Evolutionary conservation across 148 eudicot genomes (phyloP).

Genomic region (Gaultheria prostrata): DNA sequence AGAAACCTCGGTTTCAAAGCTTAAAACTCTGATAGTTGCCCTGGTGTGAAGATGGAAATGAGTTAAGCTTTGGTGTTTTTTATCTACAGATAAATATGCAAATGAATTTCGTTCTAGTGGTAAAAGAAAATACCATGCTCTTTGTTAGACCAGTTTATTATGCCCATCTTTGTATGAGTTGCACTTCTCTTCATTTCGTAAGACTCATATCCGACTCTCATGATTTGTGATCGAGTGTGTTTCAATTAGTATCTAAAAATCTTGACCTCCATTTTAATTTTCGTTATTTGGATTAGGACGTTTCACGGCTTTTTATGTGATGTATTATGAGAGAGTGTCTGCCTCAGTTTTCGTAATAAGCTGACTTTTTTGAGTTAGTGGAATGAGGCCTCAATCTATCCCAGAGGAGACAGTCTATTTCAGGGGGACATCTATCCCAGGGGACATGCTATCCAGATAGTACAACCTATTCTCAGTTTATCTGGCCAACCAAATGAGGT

Average conservation of each 20-base stretch:
- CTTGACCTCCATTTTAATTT: too few relatives aligned
- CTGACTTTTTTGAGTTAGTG: too few relatives aligned
- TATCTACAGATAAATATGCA: neutral
- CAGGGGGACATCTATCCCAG: neutral
- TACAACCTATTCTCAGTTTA: neutral
- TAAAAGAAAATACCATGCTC: too few relatives aligned
- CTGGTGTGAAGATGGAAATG: slow-evolving; percentile 17
- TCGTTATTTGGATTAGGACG: too few relatives aligned
- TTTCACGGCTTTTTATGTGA: too few relatives aligned
- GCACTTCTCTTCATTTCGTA: too few relatives aligned
- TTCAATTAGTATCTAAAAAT: too few relatives aligned
- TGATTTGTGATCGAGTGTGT: too few relatives aligned
- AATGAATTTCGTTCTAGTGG: neutral
- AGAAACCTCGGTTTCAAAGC: slow-evolving; percentile 28
- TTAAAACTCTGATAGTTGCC: slow-evolving; percentile 21
- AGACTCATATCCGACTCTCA: too few relatives aligned
- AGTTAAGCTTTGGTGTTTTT: slow-evolving; percentile 24
- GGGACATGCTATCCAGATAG: neutral
- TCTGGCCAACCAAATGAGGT: neutral
- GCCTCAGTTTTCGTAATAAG: too few relatives aligned
- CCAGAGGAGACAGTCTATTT: neutral
- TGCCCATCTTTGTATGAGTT: neutral
- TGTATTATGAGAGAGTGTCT: too few relatives aligned
- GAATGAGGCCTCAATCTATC: too few relatives aligned
- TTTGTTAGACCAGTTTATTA: neutral